Evolutionary conservation across 495 filamentous ascomycete species (phyloP).

Genomic region (Tuber calosporum): DNA sequence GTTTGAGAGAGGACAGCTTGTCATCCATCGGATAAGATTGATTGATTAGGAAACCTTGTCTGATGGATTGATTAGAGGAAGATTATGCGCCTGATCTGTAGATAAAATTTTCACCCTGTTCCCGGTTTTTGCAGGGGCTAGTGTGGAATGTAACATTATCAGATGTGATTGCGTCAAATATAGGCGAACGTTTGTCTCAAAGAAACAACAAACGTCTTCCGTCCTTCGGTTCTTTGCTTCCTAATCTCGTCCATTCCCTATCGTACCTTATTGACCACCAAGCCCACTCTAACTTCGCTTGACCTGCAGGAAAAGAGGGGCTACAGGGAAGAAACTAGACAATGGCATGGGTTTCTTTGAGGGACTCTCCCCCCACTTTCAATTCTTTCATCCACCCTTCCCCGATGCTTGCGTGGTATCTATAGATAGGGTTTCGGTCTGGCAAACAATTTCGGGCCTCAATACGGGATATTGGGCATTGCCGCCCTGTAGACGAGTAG

Average conservation of each 20-base stretch:
- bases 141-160: constrained; percentile 21
- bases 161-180: constrained; percentile 21
- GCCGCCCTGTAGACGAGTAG: neutral
- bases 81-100: neutral
- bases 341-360: neutral
- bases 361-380: neutral
- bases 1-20: neutral
- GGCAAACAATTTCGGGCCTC: neutral
- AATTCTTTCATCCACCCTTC: neutral
- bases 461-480: neutral
- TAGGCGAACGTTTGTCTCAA: constrained; percentile 21
- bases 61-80: constrained; percentile 4
- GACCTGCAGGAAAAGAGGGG: neutral
- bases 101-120: neutral
- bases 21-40: constrained; percentile 10
- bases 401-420: neutral
- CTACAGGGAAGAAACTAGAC: neutral
- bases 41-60: constrained; percentile 16
- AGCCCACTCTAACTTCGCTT: neutral
- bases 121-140: neutral
- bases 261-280: constrained; percentile 1
- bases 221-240: neutral
- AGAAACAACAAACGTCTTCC: constrained; percentile 10
- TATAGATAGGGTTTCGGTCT: neutral
- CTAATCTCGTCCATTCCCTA: constrained; percentile 13